phyloP scores from a whole-genome alignment of 2,329 filamentous ascomycete species.

The Pseudonectria foliicola region DNA sequence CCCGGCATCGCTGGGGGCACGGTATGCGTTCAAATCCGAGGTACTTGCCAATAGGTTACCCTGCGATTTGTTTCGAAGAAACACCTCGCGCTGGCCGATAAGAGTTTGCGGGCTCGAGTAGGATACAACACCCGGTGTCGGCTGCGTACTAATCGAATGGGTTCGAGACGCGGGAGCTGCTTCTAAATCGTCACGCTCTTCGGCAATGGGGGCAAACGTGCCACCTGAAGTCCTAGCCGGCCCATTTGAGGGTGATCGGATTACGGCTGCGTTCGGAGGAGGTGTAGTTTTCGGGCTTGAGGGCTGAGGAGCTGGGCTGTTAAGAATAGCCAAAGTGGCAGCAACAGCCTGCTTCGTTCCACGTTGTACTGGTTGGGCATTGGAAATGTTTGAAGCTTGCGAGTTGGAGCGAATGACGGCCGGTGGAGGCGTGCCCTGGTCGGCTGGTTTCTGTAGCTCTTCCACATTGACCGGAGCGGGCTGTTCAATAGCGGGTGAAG shows the following conservation, averaged over 20 bases:
- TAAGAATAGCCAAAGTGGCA: conserved; percentile 18
- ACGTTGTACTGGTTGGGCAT: conserved; percentile 6
- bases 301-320: conserved; percentile 12
- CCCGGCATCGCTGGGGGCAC: conserved; percentile 34
- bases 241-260: conserved; percentile 15
- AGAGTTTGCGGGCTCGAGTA: conserved; percentile 48
- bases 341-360: conserved; percentile 17
- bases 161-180: conserved; percentile 13
- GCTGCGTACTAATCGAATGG: conserved; percentile 14
- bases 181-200: conserved; percentile 29
- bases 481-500: conserved; percentile 33
- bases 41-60: conserved; percentile 27
- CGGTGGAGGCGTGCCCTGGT: conserved; percentile 36
- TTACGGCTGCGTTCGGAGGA: conserved; percentile 7
- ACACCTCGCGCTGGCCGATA: conserved; percentile 47
- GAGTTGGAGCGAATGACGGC: conserved; percentile 24
- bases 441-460: conserved; percentile 58
- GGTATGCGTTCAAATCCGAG: conserved; percentile 20
- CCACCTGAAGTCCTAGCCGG: conserved; percentile 22
- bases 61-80: conserved; percentile 46
- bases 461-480: conserved; percentile 56
- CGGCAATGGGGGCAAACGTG: conserved; percentile 35
- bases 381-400: conserved; percentile 17
- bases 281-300: conserved; percentile 17
- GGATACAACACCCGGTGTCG: conserved; percentile 40